Evolutionary conservation across 2,329 filamentous ascomycete species (phyloP).

Genomic region (Elsinoe ampelina): DNA sequence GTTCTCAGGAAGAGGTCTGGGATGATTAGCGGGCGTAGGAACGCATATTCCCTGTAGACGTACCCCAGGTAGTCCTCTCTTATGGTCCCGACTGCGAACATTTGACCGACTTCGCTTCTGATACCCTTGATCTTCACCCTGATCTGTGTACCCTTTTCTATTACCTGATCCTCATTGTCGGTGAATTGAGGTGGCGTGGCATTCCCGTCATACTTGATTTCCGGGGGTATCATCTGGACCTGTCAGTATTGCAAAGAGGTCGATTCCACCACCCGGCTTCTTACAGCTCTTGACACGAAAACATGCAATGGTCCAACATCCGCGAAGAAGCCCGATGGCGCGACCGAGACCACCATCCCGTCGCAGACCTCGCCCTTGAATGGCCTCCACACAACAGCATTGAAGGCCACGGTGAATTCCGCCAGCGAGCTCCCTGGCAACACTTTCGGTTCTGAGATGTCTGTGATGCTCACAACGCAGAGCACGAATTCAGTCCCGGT

Average conservation of each 20-base stretch:
- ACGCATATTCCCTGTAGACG: background rate
- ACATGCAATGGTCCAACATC: constrained; percentile 68
- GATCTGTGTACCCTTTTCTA: constrained; percentile 88
- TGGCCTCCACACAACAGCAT: constrained; percentile 92
- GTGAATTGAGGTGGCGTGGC: constrained; percentile 95
- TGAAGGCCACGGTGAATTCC: constrained; percentile 90
- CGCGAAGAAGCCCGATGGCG: constrained; percentile 84
- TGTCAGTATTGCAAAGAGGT: background rate
- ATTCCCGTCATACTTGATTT: constrained; percentile 91
- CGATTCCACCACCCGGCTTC: constrained; percentile 30
- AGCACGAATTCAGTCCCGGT: constrained; percentile 96
- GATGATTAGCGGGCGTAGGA: background rate
- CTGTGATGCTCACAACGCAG: constrained; percentile 91
- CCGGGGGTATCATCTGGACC: constrained; percentile 70
- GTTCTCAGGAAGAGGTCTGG: constrained; percentile 1
- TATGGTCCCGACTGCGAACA: constrained; percentile 96
- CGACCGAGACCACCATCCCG: constrained; percentile 84
- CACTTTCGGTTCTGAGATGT: constrained; percentile 79
- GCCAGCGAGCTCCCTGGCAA: constrained; percentile 84
- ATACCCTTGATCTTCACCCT: constrained; percentile 92
- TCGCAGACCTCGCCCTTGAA: constrained; percentile 99
- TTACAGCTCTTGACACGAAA: constrained; percentile 75
- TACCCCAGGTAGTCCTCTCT: constrained; percentile 53
- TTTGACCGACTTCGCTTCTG: constrained; percentile 83
- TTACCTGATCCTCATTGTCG: constrained; percentile 86